Base-by-base conservation (phyloP, 176 grass and related monocot species). In the Lolium multiflorum region DNA sequence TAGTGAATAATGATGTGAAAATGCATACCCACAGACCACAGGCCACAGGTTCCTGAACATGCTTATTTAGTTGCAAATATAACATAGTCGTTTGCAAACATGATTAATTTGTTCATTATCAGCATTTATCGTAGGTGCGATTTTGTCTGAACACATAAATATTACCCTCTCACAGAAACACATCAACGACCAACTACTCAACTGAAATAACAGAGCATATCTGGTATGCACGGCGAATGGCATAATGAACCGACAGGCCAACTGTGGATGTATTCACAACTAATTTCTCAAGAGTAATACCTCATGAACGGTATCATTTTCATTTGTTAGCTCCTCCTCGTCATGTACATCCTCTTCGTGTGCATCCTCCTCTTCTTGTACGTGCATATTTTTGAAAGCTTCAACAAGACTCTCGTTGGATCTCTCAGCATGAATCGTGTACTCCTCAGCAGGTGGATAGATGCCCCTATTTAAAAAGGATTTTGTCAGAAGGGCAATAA, bases 381-480 rank as follows among this genome's bases (percentile, higher is more conserved):
- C 69, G 82, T 93, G 97, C 87, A 93, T 99, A 52, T 81, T 88
- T 91, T 94, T 99, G 60, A 96, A 96, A 83, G 87, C 90, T 91
- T 96, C 97, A 12, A 99, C 92, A 2, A 94, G 89, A 90, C 85
- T 92, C 60, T 89, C 83, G 3, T 71, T 94, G 57, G 97, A 87
- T 47, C 90, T 94, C 75, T 91, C 97, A 46, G 90, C 78, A 54
- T 94, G 86, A 72, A 82, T 91, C 38, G 78, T 86, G 79, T 96
- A 96, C 73, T 99, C 94, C 68, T 84, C 84, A 11, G 97, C 92
- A 9, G 89, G 91, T 74, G 89, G 92, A 94, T 92, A 96, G 81
- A 88, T 90, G 66, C 85, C 90, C 92, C 97, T 99, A 60, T 77
- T 81, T 61, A 71, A 81, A 67, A 43, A 25, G 2, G 14, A 54